Base-by-base conservation (phyloP, 306 rosid species). In the Cicer judaicum region DNA sequence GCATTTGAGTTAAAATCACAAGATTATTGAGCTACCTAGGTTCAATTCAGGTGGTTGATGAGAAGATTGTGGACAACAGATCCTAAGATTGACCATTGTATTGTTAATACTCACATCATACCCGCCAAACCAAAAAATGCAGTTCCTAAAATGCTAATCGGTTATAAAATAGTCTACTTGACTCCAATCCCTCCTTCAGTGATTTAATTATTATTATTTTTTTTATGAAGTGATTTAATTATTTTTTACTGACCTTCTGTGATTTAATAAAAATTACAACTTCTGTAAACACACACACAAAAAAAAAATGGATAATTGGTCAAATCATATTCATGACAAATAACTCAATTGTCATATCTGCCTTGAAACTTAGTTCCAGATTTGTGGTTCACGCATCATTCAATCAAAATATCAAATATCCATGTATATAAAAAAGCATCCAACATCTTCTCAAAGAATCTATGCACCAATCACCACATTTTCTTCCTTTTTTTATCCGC, bases 401-500 rank as follows among this genome's bases (percentile, higher is more conserved):
- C 40, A 80, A 69, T 61, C 18, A 29, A 29, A 29, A 29, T 29
- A 29, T 29, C 36, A 18, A 44, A 54, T 29, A 56, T 38, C 43
- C 46, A 43, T 54, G 42, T 64, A 49, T 44, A 71, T 42, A 29
- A n/a, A 40, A 13, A 49, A 21, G 16, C 16, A 66, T n/a, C 61
- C 53, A 48, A 47, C 67, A 55, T 65, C 62, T 47, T 46, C 10
- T 75, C 64, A 68, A 56, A 66, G 60, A 75, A 76, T 65, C 47
- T 48, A 50, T 7, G 47, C 42, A 75, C 56, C n/a, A 19, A 74
- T 14, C 6, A 39, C 8, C 65, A 29, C 43, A 7, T 70, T 56
- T 14, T 16, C 48, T 40, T 36, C 19, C 24, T 44, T 63, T 48
- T 40, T 57, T 43, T 48, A 13, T 60, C 57, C 60, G 38, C 15